These are phyloP conservation scores for Coelastrella sp. DNA, from an alignment of 139 green algal genomes.

Conservation along the genomic window DNA sequence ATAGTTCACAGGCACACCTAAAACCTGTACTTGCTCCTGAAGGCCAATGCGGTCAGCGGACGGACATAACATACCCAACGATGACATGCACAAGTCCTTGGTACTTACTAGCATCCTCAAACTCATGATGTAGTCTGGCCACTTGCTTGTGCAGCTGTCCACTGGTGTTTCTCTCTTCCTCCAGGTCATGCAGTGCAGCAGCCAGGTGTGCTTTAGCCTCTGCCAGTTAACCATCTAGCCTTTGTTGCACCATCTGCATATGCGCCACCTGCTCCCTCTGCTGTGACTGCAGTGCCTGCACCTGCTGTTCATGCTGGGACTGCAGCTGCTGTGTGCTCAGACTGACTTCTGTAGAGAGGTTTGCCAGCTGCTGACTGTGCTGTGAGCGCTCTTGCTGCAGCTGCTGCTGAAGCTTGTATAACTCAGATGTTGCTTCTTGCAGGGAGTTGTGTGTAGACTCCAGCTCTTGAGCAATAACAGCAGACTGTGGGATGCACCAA, in stretches of 20 bases:
- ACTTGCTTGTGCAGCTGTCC: slow-evolving; percentile 22
- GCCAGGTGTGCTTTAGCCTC: slow-evolving; percentile 21
- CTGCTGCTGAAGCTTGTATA: slow-evolving; percentile 17
- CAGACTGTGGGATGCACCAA: background rate
- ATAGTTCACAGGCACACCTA: too few relatives aligned
- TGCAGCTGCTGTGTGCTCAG: slow-evolving; percentile 5
- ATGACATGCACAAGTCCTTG: background rate
- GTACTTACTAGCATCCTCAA: slow-evolving; percentile 24
- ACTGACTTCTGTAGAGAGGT: background rate
- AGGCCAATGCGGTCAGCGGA: too few relatives aligned
- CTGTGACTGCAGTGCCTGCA: slow-evolving; percentile 1
- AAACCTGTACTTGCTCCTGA: too few relatives aligned
- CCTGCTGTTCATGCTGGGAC: slow-evolving; percentile 13
- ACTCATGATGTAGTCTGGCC: slow-evolving; percentile 18
- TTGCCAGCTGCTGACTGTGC: background rate
- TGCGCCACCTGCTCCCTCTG: background rate
- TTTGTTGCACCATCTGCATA: slow-evolving; percentile 6
- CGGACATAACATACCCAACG: too few relatives aligned
- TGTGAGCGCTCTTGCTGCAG: slow-evolving; percentile 22
- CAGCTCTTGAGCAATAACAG: slow-evolving; percentile 4
- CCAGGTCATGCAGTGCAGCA: slow-evolving; percentile 14
- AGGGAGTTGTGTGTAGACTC: slow-evolving; percentile 3
- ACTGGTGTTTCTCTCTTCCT: background rate
- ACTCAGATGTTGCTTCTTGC: background rate
- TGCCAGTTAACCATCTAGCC: background rate